A percentile compares a stretch with the other conserved stretches of the same genome.
phyloP scores from a whole-genome alignment of 192 early-diverging fungal genomes.

The Coemansia sp. region DNA sequence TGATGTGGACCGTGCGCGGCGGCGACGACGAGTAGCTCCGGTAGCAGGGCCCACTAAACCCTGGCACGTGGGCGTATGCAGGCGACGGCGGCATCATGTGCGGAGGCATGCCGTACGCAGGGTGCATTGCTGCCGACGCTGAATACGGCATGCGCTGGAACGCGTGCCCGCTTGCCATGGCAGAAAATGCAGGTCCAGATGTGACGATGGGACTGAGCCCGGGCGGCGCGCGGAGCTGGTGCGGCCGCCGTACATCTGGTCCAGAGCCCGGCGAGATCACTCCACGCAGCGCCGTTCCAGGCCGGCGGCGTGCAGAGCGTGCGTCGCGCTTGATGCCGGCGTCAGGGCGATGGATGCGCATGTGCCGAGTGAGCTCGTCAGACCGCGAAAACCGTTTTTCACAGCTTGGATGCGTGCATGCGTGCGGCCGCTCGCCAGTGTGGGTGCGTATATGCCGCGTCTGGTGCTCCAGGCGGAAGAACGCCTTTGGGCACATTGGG shows the following conservation, averaged over 20 bases:
- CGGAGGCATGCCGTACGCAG: not conserved
- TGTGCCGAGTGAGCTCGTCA: constrained; percentile 78
- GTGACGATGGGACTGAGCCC: constrained; percentile 45
- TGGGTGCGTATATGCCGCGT: constrained; percentile 81
- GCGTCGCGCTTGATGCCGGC: constrained; percentile 38
- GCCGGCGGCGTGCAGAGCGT: constrained; percentile 31
- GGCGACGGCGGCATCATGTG: not conserved
- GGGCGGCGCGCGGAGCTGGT: constrained; percentile 40
- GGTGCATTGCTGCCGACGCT: constrained; percentile 22
- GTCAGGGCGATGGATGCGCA: constrained; percentile 52
- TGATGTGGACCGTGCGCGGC: constrained; percentile 10
- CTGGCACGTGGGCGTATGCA: not conserved
- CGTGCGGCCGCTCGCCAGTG: constrained; percentile 82
- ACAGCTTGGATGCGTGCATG: constrained; percentile 74
- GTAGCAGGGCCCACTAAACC: constrained; percentile 9
- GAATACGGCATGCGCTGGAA: constrained; percentile 36
- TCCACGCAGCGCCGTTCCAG: constrained; percentile 12
- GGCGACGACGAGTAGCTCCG: constrained; percentile 36
- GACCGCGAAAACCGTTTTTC: constrained; percentile 76
- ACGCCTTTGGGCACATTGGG: constrained; percentile 70
- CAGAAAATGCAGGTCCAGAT: constrained; percentile 32
- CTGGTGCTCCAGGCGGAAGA: constrained; percentile 76
- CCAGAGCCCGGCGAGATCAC: constrained; percentile 11
- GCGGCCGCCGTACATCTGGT: constrained; percentile 28
- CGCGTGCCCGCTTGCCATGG: constrained; percentile 20